A percentile compares a stretch with the other conserved stretches of the same genome.
These are phyloP conservation scores for Cladosporium sp. DNA, from an alignment of 2,329 filamentous ascomycete genomes.

Conservation along the genomic window DNA sequence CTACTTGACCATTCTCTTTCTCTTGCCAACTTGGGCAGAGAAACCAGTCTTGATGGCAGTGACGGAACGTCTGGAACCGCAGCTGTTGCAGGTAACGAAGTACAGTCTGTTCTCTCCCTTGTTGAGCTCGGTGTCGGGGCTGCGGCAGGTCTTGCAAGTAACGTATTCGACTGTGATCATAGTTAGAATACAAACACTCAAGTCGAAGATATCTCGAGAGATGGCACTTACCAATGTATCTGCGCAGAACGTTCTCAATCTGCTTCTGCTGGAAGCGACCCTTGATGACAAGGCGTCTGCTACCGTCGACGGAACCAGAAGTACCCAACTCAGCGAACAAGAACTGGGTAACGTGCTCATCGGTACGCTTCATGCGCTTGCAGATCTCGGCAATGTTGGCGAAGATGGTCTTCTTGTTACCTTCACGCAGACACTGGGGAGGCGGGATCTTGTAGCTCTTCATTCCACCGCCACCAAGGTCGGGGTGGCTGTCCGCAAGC, in stretches of 20 bases:
- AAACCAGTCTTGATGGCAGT: slow-evolving; percentile 99
- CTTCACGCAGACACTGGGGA: slow-evolving; percentile 97
- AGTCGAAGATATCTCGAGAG: background rate
- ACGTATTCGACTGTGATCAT: slow-evolving; percentile 75
- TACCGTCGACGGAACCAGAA: slow-evolving; percentile 90
- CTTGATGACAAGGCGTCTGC: slow-evolving; percentile 92
- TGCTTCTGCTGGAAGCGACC: slow-evolving; percentile 99
- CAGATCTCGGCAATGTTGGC: slow-evolving; percentile 98
- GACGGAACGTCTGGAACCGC: slow-evolving; percentile 69
- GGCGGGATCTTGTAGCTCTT: slow-evolving; percentile 99
- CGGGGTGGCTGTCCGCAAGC: slow-evolving; percentile 92
- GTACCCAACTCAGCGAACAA: slow-evolving; percentile 98
- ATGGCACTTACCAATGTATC: slow-evolving; percentile 77
- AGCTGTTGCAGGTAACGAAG: slow-evolving; percentile 92
- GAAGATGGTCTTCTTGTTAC: slow-evolving; percentile 99
- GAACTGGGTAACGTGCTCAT: slow-evolving; percentile 90
- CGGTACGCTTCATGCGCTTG: slow-evolving; percentile 98
- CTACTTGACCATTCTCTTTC: slow-evolving; percentile 73
- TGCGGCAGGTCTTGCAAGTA: slow-evolving; percentile 97
- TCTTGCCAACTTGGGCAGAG: slow-evolving; percentile 98
- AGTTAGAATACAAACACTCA: slow-evolving; percentile 25
- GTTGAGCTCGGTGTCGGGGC: slow-evolving; percentile 90
- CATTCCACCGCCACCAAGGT: slow-evolving; percentile 71
- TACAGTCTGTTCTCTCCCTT: slow-evolving; percentile 99
- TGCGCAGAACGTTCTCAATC: slow-evolving; percentile 93